These are phyloP conservation scores for Globisporangium okanoganense DNA, from an alignment of 352 stramenopile genomes.

Conservation along the genomic window DNA sequence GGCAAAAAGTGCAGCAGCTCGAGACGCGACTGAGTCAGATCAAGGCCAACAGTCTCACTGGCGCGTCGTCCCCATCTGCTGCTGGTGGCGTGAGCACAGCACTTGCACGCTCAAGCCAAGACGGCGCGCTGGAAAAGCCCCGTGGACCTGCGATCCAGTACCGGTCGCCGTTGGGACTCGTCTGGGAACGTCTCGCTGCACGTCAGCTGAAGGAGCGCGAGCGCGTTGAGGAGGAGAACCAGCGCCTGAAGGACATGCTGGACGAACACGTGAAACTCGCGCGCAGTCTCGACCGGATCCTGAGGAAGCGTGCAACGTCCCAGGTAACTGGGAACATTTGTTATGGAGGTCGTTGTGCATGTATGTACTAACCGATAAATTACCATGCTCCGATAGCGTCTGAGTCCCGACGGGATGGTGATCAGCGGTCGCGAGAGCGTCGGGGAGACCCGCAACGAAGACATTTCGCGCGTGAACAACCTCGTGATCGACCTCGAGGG, in stretches of 20 bases:
- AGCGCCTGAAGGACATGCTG: conserved; percentile 15
- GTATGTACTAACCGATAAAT: too few species aligned
- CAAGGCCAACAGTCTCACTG: background rate
- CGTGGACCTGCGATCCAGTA: conserved; percentile 1
- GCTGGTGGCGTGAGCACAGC: background rate
- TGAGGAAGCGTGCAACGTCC: conserved; percentile 8
- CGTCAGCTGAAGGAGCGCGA: conserved; percentile 14
- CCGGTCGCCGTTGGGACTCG: conserved; percentile 10
- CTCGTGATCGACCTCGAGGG: conserved; percentile 15
- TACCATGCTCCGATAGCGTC: background rate
- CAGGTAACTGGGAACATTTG: too few species aligned
- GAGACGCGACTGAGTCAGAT: conserved; percentile 11
- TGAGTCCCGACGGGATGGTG: conserved; percentile 15
- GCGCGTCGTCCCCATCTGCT: background rate
- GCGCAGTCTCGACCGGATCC: conserved; percentile 14
- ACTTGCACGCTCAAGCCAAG: background rate
- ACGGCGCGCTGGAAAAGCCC: background rate
- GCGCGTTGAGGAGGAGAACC: conserved; percentile 12
- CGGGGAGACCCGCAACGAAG: background rate
- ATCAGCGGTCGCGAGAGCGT: background rate
- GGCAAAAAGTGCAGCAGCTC: conserved; percentile 16
- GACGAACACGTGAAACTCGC: conserved; percentile 20
- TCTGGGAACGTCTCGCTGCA: conserved; percentile 14
- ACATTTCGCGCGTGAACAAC: conserved; percentile 11
- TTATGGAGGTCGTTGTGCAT: too few species aligned